A percentile compares a stretch with the other conserved stretches of the same genome.
phyloP scores from a whole-genome alignment of 352 stramenopile genomes.

The Phytophthora sp. region DNA sequence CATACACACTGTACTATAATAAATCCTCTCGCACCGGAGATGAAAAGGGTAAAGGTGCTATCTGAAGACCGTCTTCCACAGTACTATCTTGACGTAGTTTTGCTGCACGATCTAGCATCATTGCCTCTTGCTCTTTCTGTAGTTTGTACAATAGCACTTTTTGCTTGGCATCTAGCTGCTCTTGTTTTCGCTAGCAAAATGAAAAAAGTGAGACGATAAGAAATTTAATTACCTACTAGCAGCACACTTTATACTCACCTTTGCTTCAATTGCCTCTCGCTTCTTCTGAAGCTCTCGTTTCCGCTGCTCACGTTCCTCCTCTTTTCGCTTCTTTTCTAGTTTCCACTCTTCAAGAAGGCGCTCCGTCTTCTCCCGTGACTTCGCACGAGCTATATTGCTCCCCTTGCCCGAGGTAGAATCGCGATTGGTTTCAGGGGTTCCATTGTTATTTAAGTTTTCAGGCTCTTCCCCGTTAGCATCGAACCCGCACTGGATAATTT shows the following conservation, averaged over 20 bases:
- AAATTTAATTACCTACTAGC: not conserved
- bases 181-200: slow-evolving; percentile 49
- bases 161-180: slow-evolving; percentile 75
- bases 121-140: slow-evolving; percentile 72
- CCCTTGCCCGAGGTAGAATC: not conserved
- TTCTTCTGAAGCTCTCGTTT: slow-evolving; percentile 36
- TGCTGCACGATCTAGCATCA: slow-evolving; percentile 16
- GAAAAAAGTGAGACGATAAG: not conserved
- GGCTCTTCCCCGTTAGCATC: slow-evolving; percentile 12
- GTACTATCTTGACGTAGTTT: slow-evolving; percentile 16
- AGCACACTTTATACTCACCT: slow-evolving; percentile 33
- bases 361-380: slow-evolving; percentile 33
- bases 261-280: slow-evolving; percentile 51
- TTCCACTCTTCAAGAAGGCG: slow-evolving; percentile 48
- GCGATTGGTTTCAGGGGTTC: not conserved
- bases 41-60: slow-evolving; percentile 7
- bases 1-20: too few relatives aligned
- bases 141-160: slow-evolving; percentile 78
- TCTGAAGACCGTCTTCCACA: slow-evolving; percentile 7
- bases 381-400: slow-evolving; percentile 8
- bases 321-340: slow-evolving; percentile 47
- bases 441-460: not conserved
- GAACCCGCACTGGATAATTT: slow-evolving; percentile 51
- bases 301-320: slow-evolving; percentile 33
- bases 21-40: slow-evolving; percentile 46